These are phyloP conservation scores for Saccharomycopsis sp. DNA, from an alignment of 805 yeast species.

Conservation along the genomic window DNA sequence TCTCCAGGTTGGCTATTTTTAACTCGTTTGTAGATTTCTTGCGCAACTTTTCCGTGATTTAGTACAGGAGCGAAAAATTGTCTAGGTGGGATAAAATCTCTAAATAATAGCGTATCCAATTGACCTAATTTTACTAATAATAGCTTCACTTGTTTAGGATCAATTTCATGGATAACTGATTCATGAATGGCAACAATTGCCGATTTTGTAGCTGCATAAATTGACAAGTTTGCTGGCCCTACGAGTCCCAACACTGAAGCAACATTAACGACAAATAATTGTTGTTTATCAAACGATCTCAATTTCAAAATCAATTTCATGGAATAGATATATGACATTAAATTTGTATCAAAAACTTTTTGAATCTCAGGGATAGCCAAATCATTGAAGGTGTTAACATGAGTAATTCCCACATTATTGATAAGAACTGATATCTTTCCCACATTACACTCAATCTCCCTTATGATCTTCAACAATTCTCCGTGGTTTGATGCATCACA, in stretches of 20 bases:
- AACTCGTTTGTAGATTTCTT: conserved; percentile 26
- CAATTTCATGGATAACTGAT: conserved; percentile 31
- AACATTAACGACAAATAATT: conserved; percentile 32
- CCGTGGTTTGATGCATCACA: conserved; percentile 31
- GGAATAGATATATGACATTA: conserved; percentile 11
- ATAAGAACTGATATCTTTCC: conserved; percentile 24
- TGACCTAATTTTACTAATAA: conserved; percentile 40
- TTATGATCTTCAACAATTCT: conserved; percentile 22
- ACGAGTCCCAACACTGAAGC: conserved; percentile 36
- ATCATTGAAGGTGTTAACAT: conserved; percentile 27
- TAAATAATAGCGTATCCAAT: conserved; percentile 34
- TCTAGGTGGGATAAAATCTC: conserved; percentile 32
- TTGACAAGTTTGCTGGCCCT: conserved; percentile 36
- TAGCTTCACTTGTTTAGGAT: conserved; percentile 24
- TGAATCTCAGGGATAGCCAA: conserved; percentile 24
- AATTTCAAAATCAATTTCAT: conserved; percentile 11
- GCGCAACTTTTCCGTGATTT: conserved; percentile 29
- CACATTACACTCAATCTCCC: conserved; percentile 21
- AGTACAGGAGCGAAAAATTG: conserved; percentile 38
- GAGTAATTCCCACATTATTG: conserved; percentile 39
- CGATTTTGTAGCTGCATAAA: conserved; percentile 39
- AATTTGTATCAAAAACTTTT: conserved; percentile 19
- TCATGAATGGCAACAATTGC: conserved; percentile 38
- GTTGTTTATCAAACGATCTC: not conserved
- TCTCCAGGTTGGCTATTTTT: conserved; percentile 32